Conservation (phyloP, 164 flowering plant species). For the Saururus chinensis region DNA sequence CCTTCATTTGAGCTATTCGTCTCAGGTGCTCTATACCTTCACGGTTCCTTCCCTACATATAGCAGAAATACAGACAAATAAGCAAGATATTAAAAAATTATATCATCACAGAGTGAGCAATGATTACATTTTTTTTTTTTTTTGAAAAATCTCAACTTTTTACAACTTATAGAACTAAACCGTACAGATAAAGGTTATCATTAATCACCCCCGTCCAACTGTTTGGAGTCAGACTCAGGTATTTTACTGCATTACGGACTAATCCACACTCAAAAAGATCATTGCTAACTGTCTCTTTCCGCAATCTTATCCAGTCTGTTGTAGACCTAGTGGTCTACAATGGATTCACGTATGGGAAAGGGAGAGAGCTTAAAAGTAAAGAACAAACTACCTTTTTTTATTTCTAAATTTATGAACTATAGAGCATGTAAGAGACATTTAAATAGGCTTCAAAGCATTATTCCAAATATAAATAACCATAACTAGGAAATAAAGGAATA, state of each 20-base stretch:
- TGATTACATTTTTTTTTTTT: background rate
- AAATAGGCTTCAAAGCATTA: too few species aligned
- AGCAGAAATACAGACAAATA: background rate
- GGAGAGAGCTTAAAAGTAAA: too few species aligned
- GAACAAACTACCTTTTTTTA: too few species aligned
- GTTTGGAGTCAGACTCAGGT: too few species aligned
- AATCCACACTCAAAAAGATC: background rate
- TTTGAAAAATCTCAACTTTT: background rate
- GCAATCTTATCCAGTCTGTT: background rate
- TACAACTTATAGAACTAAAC: background rate
- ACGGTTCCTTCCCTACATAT: conserved; percentile 37
- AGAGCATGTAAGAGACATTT: too few species aligned
- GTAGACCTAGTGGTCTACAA: too few species aligned
- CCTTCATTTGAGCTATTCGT: conserved; percentile 50
- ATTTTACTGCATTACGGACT: background rate
- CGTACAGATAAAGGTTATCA: too few species aligned
- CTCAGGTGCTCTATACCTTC: conserved; percentile 63
- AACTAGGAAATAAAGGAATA: too few species aligned
- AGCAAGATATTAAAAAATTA: background rate
- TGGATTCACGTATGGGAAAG: too few species aligned
- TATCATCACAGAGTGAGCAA: background rate
- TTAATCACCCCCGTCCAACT: too few species aligned
- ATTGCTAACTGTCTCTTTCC: background rate
- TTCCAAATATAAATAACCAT: too few species aligned
- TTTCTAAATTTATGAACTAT: too few species aligned